Conservation (phyloP, 345 rosid genomes). For the Eucalyptus marginata region DNA sequence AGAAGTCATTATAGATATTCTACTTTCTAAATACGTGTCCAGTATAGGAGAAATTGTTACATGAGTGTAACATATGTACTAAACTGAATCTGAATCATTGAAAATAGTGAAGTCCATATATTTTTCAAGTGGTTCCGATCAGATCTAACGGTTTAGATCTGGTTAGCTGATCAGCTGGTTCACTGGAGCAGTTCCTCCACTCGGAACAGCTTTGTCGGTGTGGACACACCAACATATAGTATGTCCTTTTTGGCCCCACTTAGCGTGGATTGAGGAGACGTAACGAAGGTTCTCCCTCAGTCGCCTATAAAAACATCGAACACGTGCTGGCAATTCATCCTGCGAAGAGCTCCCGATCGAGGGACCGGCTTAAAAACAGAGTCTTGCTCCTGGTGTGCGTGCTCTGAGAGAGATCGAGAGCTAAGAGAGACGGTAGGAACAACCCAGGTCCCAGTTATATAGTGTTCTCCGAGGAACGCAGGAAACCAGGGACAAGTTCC, state of each 20-base stretch:
- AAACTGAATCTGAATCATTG: neutral
- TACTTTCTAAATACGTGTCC: neutral
- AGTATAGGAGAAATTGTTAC: neutral
- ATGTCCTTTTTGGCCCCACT: neutral
- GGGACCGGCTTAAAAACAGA: neutral
- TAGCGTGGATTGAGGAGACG: neutral
- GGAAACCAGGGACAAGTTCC: neutral
- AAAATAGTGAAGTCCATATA: neutral
- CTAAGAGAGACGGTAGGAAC: neutral
- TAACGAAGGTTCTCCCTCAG: neutral
- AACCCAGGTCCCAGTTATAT: neutral
- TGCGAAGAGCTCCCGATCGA: neutral
- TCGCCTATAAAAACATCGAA: neutral
- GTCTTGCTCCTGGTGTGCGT: neutral
- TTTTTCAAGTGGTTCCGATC: neutral
- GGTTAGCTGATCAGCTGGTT: neutral
- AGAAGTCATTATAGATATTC: neutral
- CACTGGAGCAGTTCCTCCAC: neutral
- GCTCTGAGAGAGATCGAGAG: neutral
- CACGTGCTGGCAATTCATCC: neutral
- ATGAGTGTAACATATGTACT: neutral
- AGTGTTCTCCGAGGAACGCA: neutral
- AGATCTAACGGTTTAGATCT: neutral
- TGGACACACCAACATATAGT: neutral
- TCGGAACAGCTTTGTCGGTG: neutral